Evolutionary conservation across 148 eudicot genomes (phyloP), one percentile per base, ranked within the genome.

Genomic region (Dianthus caryophyllus): DNA sequence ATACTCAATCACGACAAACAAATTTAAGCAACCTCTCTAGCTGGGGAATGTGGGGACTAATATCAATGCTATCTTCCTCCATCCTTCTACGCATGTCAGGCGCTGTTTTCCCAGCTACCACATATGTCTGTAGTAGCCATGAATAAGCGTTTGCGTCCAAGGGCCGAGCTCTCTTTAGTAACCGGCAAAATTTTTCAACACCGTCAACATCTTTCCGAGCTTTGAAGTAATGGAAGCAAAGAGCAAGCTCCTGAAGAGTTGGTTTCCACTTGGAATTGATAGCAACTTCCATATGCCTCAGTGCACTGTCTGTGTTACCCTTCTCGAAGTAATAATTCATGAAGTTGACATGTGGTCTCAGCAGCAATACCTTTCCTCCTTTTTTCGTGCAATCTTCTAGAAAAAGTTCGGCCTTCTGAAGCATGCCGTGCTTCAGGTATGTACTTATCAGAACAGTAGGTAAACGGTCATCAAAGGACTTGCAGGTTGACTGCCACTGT

Each of bases 391-490:
- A 78, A 27, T 66, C 75, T 1, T 65, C 73, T 25, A 83, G 44
- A 51, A 84, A 49, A 14, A 15, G 25, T 65, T 84, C 81, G 60
- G 96, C 96, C 71, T 89, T 89, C 43, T 75, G 68, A 9, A 76
- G 16, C 94, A 76, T 82, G 53, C 64, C 77, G 17, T 68, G 80
- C 31, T 50, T 83, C 66, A 89, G 62, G 67, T 83, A 89, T 58
- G 79, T 76, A 41, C 70, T 67, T 64, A 92, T 70, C 12, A 76
- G 82, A 46, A 48, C 54, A 71, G 53, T 53, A 5, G 89, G 77
- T 51, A 89, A 8, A 83, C 89, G 84, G 10, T 53, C 27, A 76
- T 87, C 98, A 65, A 75, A 89, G 14, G n/a, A n/a, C n/a, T 68
- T 50, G 76, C 70, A 74, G 21, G 47, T 61, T 0, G 76, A 78